phyloP scores from a whole-genome alignment of 306 rosid species.

The Mimosa pudica region DNA sequence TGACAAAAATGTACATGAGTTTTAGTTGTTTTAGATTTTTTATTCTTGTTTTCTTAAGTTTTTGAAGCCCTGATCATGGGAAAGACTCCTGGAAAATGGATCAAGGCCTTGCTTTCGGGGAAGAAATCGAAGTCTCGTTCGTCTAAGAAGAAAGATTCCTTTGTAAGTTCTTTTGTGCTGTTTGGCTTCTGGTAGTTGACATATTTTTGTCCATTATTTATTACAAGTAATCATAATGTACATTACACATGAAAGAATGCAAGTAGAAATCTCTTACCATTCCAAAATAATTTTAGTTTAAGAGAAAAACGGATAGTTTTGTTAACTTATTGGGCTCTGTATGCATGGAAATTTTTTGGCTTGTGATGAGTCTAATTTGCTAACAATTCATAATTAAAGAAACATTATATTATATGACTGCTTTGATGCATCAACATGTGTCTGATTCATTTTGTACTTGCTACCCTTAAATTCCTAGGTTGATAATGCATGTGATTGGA shows the following conservation, averaged over 20 bases:
- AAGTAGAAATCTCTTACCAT: background rate
- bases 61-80: constrained; percentile 52
- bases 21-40: constrained; percentile 22
- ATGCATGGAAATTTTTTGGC: background rate
- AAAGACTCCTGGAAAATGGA: constrained; percentile 84
- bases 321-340: background rate
- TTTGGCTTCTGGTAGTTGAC: constrained; percentile 22
- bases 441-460: background rate
- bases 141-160: constrained; percentile 39
- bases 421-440: background rate
- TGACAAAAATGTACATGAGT: background rate
- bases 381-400: background rate
- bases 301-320: background rate
- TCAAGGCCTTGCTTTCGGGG: constrained; percentile 64
- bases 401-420: background rate
- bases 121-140: constrained; percentile 65
- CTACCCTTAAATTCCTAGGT: background rate
- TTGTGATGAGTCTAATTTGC: constrained; percentile 1
- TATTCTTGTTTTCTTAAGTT: constrained; percentile 10
- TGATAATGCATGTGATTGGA: background rate
- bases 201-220: constrained; percentile 18
- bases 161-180: constrained; percentile 25
- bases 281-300: too few relatives aligned
- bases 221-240: background rate
- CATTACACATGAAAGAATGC: background rate